Evolutionary conservation across 371 early-diverging fungal genomes (phyloP), one percentile per base, ranked within the genome.

Genomic region (Mucor plumbeus): DNA sequence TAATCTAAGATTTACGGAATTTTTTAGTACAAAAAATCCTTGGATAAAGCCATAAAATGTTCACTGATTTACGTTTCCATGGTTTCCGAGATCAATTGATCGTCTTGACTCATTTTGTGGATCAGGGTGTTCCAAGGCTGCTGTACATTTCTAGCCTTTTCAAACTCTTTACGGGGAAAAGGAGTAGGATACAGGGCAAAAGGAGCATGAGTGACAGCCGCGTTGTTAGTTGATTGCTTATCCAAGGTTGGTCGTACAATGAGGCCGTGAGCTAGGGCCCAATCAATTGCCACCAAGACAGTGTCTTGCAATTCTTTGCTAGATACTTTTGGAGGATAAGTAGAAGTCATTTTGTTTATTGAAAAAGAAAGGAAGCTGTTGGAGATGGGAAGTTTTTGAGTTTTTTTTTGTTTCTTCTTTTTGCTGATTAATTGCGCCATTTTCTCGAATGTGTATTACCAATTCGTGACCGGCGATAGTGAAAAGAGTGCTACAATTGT

Each of bases 121-220:
- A 97, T 92, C 11, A 99, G 84, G 35, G 78, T 64, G 75, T 96
- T 97, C 77, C 91, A 91, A 1, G 90, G 70, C 1, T 94, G 91
- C 75, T 97, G 97, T 26, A 97, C 73, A 3, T 74, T 71, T 60
- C 86, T 73, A 5, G 96, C 97, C 40, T 87, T 83, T 31, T 93
- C 88, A 71, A 90, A 99, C 67, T 84, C 83, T 33, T 68, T 67
- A 60, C 82, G 80, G 8, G 97, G 97, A 65, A 95, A 94, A 4
- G 93, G 92, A 3, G 95, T 87, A 5, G 99, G 99, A 61, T 91
- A 92, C 31, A 98, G 85, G 4, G 97, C 83, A 56, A 97, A 83
- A 8, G 99, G 99, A 10, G 95, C 91, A 76, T 95, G 94, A 48
- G 83, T 84, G 48, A 85, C 88, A 15, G 83, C 78, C 61, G 77